phyloP scores from a whole-genome alignment of 805 yeast species.

The Myxozyma sirexii region DNA sequence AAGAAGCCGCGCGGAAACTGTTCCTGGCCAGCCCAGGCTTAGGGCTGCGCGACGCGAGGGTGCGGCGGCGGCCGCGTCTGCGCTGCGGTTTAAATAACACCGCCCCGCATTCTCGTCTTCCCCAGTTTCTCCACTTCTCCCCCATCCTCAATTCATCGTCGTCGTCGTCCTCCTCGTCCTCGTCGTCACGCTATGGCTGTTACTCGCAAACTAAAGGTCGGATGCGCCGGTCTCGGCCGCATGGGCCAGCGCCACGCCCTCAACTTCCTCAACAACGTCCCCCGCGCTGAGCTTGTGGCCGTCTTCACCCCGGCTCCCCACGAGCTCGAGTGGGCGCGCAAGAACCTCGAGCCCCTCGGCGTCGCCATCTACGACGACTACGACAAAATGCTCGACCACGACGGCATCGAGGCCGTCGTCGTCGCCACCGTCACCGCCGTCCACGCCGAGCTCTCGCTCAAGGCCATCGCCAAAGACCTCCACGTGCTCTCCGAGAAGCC shows the following conservation, averaged over 20 bases:
- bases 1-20: neutral
- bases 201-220: slow-evolving; percentile 36
- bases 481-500: slow-evolving; percentile 33
- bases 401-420: slow-evolving; percentile 21
- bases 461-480: slow-evolving; percentile 17
- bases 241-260: slow-evolving; percentile 28
- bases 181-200: slow-evolving; percentile 9
- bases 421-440: slow-evolving; percentile 28
- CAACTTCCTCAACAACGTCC: slow-evolving; percentile 9
- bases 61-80: neutral
- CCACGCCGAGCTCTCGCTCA: slow-evolving; percentile 29
- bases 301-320: slow-evolving; percentile 31
- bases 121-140: neutral
- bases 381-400: slow-evolving; percentile 22
- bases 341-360: slow-evolving; percentile 25
- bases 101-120: neutral
- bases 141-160: neutral
- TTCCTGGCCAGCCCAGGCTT: neutral
- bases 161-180: no score
- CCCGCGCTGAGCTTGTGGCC: slow-evolving; percentile 34
- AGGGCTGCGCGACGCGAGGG: neutral
- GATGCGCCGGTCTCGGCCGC: slow-evolving; percentile 32
- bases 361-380: slow-evolving; percentile 25
- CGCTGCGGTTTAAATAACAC: neutral
- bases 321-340: slow-evolving; percentile 31